Base-by-base conservation (phyloP, 225 moss, liverwort and hornwort species). In the Physcomitrium patens region DNA sequence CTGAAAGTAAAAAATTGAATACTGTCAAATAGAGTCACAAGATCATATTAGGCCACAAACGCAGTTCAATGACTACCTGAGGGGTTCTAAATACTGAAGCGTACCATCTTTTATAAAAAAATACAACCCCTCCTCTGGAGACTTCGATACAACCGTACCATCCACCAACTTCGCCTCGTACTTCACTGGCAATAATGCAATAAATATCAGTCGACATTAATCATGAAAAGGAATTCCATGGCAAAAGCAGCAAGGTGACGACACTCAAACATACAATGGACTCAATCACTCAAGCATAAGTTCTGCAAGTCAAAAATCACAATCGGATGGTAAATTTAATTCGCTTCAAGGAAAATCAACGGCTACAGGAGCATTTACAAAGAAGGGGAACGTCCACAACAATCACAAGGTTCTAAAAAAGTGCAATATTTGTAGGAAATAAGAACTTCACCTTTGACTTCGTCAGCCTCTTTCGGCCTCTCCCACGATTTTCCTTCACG, bases 401-500 rank as follows among this genome's bases (percentile, higher is more conserved):
- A 44, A 20, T 51, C 19, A 63, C 63, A 7, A 42, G 23, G 23
- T 63, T 44, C 18, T 23, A 48, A 9, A 31, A 49, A 16, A n/a
- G 5, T 28, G 12, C 15, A 13, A 47, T 17, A 22, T 20, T 13
- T 14, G 14, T 22, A 60, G 2, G 60, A 17, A 2, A 46, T 23
- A 67, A 63, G 57, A 45, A 23, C 12, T 26, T 53, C n/a, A 92
- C 96, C 92, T 55, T 80, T 89, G 12, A 87, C 86, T 70, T 97
- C 91, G 65, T 94, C 92, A 18, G 84, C 63, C 67, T 94, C 91
- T 49, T 94, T 97, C 0, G 96, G 94, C 26, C 65, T 90, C 73
- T 90, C 94, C 96, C 94, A 97, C 10, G 89, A 91, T 17, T 83
- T 58, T 58, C 92, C 92, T 42, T 89, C 83, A 5, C 50, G 75